These are phyloP conservation scores for Udeniomyces megalosporus DNA, from an alignment of 768 basidiomycete species.

Conservation along the genomic window DNA sequence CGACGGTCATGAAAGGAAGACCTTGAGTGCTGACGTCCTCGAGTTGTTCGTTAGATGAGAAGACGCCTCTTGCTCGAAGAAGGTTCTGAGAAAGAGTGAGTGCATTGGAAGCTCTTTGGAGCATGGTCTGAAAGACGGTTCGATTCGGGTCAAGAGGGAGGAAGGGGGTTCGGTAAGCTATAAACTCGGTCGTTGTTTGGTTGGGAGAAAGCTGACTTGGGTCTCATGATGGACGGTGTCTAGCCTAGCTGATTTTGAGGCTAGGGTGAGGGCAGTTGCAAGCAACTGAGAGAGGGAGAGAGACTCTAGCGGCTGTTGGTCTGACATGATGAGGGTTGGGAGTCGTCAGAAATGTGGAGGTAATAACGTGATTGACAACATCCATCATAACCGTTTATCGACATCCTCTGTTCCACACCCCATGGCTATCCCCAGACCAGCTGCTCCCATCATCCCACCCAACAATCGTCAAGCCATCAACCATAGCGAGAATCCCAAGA, in stretches of 20 bases:
- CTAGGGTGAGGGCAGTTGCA: not conserved
- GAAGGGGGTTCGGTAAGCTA: too few species aligned
- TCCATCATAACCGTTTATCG: too few species aligned
- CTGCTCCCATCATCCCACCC: too few species aligned
- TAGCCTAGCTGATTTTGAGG: not conserved
- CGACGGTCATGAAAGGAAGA: conserved; percentile 27
- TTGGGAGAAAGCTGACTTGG: conserved; percentile 9
- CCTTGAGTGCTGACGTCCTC: conserved; percentile 28
- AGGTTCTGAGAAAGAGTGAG: conserved; percentile 7
- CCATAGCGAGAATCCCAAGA: too few species aligned
- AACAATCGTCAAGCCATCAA: too few species aligned
- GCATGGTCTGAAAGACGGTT: conserved; percentile 1
- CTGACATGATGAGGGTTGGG: too few species aligned
- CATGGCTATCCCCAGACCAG: too few species aligned
- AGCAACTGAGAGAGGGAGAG: conserved; percentile 14
- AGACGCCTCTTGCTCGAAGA: conserved; percentile 22
- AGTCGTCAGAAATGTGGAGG: too few species aligned
- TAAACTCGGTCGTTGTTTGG: not conserved
- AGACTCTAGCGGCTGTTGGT: not conserved
- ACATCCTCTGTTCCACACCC: too few species aligned
- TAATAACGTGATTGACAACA: too few species aligned
- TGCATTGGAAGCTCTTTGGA: not conserved
- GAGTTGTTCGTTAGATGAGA: conserved; percentile 28
- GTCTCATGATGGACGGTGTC: conserved; percentile 2
- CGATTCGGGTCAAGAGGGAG: too few species aligned